These are phyloP conservation scores for Populus nigra DNA, from an alignment of 345 rosid species.

Conservation along the genomic window DNA sequence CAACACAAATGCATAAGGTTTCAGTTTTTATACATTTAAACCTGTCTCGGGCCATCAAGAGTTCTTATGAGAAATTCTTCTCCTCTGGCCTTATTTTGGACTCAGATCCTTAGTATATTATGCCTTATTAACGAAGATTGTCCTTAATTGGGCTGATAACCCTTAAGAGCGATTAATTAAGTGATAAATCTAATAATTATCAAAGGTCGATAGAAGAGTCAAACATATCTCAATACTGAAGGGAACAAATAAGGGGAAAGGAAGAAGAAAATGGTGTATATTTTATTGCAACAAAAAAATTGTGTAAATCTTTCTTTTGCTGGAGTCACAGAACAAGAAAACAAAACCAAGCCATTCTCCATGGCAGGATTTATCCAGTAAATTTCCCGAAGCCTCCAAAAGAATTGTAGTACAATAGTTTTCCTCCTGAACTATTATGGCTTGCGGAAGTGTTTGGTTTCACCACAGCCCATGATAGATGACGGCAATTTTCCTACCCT, in stretches of 20 bases:
- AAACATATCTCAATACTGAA: not conserved
- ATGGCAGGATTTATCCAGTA: not conserved
- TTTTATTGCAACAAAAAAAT: not conserved
- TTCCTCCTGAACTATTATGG: not conserved
- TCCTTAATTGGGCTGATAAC: not conserved
- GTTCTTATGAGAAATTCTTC: too few species aligned
- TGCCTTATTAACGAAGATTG: not conserved
- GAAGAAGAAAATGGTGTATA: too few species aligned
- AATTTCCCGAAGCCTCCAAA: not conserved
- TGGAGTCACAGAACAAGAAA: not conserved
- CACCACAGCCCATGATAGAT: slow-evolving; percentile 63
- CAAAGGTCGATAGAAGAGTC: not conserved
- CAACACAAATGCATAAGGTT: too few species aligned
- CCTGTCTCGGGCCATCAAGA: too few species aligned
- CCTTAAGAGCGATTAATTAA: not conserved
- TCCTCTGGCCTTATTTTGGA: too few species aligned
- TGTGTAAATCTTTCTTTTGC: not conserved
- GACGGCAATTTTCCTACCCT: slow-evolving; percentile 51
- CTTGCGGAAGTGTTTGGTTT: slow-evolving; percentile 9
- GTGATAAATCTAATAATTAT: not conserved
- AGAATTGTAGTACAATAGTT: not conserved
- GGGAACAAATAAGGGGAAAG: not conserved
- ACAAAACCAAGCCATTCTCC: not conserved
- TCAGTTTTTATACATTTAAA: too few species aligned
- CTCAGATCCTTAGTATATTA: too few species aligned